phyloP scores from a whole-genome alignment of 129 eudicot genomes.

The Tagetes patula region DNA sequence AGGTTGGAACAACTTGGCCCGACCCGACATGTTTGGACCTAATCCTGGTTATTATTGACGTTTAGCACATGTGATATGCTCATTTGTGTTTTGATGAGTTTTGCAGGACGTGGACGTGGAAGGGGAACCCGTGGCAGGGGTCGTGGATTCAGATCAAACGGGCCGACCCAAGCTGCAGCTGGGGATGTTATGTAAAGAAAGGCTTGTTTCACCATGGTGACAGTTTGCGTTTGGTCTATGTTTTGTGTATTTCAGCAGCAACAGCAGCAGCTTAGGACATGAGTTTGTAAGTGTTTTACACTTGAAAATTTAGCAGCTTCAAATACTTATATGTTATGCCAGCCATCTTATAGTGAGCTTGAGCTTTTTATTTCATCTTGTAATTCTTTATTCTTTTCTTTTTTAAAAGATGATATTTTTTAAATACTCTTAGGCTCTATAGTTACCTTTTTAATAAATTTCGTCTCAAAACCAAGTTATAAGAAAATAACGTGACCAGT shows the following conservation, averaged over 20 bases:
- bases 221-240: constrained; percentile 28
- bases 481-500: no score
- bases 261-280: constrained; percentile 33
- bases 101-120: constrained; percentile 84
- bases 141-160: constrained; percentile 67
- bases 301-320: constrained; percentile 26
- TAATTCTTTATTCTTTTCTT: constrained; percentile 14
- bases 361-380: constrained; percentile 24
- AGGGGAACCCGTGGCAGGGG: constrained; percentile 74
- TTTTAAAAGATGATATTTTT: neutral
- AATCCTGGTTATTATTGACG: neutral
- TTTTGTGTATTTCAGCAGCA: constrained; percentile 13
- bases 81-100: neutral
- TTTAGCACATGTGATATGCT: no score
- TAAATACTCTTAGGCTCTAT: constrained; percentile 15
- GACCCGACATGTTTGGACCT: neutral
- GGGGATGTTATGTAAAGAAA: constrained; percentile 35
- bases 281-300: constrained; percentile 38
- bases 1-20: neutral
- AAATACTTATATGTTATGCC: constrained; percentile 25
- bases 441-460: constrained; percentile 11
- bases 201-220: constrained; percentile 15
- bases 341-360: constrained; percentile 43
- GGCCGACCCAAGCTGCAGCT: constrained; percentile 35
- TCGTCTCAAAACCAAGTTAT: neutral